Evolutionary conservation across 495 filamentous ascomycete genomes (phyloP).

Genomic region (Viridothelium virens): DNA sequence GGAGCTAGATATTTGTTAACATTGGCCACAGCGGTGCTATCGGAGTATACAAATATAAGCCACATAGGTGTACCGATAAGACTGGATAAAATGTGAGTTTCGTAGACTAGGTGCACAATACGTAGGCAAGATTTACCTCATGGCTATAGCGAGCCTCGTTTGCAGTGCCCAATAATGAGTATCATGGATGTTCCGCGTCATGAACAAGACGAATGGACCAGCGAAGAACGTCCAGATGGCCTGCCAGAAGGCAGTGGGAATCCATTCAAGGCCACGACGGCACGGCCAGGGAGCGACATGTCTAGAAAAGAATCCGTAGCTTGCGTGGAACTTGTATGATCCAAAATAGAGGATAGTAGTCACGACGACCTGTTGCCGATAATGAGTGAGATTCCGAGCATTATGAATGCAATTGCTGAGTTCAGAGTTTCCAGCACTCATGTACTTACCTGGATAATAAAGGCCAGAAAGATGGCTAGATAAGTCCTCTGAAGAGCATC

Average conservation of each 20-base stretch:
- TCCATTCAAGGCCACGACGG: constrained; percentile 33
- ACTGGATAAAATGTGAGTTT: background rate
- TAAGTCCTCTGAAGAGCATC: constrained; percentile 17
- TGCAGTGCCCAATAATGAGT: constrained; percentile 35
- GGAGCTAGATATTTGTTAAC: constrained; percentile 27
- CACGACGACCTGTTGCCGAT: constrained; percentile 42
- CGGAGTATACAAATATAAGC: constrained; percentile 29
- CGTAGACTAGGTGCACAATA: background rate
- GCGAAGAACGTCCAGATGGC: constrained; percentile 30
- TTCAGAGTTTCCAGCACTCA: background rate
- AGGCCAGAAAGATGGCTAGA: constrained; percentile 14
- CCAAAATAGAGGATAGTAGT: constrained; percentile 56
- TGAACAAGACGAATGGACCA: constrained; percentile 33
- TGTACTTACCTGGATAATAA: constrained; percentile 23
- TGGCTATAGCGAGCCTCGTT: constrained; percentile 29
- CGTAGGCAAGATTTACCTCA: constrained; percentile 22
- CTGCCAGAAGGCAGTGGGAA: constrained; percentile 33
- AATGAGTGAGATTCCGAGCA: constrained; percentile 14
- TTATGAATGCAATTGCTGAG: background rate
- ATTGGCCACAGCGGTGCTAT: constrained; percentile 16
- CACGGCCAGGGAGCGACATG: constrained; percentile 28
- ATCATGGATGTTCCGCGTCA: constrained; percentile 31
- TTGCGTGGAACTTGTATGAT: constrained; percentile 56
- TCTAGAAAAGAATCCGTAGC: constrained; percentile 48
- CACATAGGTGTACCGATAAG: constrained; percentile 33